A percentile compares a stretch with the other conserved stretches of the same genome.
phyloP scores from a whole-genome alignment of 73 alveolate species.

The Paraurostyla sp. region DNA sequence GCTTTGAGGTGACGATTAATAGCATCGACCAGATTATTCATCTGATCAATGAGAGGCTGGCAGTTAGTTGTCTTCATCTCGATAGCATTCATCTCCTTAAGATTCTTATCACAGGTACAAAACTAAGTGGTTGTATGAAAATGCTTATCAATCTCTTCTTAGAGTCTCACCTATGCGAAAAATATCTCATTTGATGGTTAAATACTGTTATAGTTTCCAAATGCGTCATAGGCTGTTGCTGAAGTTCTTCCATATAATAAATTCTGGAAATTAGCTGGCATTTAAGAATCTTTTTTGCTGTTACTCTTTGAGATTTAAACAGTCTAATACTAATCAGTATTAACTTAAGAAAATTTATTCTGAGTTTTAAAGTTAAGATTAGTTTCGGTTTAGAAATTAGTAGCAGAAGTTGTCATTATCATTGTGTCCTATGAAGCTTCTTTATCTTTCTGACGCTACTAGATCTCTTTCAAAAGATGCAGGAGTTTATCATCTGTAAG shows the following conservation, averaged over 20 bases:
- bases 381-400: no score
- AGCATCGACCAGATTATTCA: neutral
- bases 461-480: neutral
- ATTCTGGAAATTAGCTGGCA: neutral
- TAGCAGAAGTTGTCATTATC: no score
- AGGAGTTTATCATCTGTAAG: neutral
- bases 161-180: slow-evolving; percentile 32
- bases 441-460: slow-evolving; percentile 19
- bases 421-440: neutral
- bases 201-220: slow-evolving; percentile 28
- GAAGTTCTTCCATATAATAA: slow-evolving; percentile 4
- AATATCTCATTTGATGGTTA: slow-evolving; percentile 32
- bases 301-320: no score
- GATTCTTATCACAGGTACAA: neutral
- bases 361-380: no score
- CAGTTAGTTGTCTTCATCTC: slow-evolving; percentile 14
- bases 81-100: slow-evolving; percentile 13
- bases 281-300: no score
- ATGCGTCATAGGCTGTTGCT: neutral
- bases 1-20: neutral
- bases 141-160: slow-evolving; percentile 33
- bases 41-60: slow-evolving; percentile 3
- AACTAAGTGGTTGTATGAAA: neutral
- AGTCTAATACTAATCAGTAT: no score
- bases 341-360: no score